These are phyloP conservation scores for Diospyros lotus DNA, from an alignment of 148 eudicot species.

Conservation along the genomic window DNA sequence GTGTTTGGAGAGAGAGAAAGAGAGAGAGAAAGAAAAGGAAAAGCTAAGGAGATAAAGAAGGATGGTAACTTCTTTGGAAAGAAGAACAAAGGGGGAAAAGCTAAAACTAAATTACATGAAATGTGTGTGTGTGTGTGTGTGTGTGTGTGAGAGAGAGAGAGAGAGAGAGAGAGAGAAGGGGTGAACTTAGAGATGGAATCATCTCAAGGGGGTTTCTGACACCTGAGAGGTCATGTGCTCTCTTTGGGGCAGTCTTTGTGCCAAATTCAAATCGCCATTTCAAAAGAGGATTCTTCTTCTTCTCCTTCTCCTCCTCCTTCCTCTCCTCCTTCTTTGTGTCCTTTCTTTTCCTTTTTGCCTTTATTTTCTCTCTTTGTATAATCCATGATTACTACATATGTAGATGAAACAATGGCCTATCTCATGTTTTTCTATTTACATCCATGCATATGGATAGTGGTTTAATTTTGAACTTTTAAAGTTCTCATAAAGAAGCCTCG, in stretches of 20 bases:
- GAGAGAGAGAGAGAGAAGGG: constrained; percentile 1
- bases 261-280: constrained; percentile 38
- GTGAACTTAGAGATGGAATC: constrained; percentile 9
- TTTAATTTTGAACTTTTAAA: neutral
- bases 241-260: constrained; percentile 28
- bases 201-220: constrained; percentile 13
- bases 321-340: constrained; percentile 6
- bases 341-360: constrained; percentile 1
- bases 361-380: constrained; percentile 8
- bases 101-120: constrained; percentile 14
- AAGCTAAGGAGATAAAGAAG: constrained; percentile 22
- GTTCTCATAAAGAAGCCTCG: too few relatives aligned
- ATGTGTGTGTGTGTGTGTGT: constrained; percentile 12
- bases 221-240: constrained; percentile 34
- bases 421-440: neutral
- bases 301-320: constrained; percentile 19
- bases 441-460: neutral
- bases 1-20: constrained; percentile 32
- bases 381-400: neutral
- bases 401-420: neutral
- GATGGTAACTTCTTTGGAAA: constrained; percentile 63
- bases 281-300: constrained; percentile 48
- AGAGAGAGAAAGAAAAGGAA: constrained; percentile 21
- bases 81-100: constrained; percentile 50
- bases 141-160: neutral